phyloP scores from a whole-genome alignment of 2,329 filamentous ascomycete species.

The Rutstroemia sp. region DNA sequence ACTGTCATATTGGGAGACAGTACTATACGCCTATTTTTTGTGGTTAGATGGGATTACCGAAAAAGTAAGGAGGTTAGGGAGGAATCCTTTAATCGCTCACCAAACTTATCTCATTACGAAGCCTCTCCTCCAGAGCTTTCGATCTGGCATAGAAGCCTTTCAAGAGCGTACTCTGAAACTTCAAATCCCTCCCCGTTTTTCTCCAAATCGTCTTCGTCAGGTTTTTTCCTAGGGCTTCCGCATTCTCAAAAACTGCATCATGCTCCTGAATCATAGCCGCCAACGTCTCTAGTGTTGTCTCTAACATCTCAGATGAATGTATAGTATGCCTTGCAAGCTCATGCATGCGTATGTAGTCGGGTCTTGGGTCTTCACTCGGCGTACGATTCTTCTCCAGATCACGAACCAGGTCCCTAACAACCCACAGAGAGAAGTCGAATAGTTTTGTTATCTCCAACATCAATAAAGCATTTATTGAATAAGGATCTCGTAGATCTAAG shows the following conservation, averaged over 20 bases:
- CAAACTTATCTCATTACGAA: slow-evolving; percentile 4
- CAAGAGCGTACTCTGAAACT: not conserved
- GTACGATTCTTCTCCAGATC: slow-evolving; percentile 1
- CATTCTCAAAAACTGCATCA: not conserved
- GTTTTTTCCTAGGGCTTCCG: not conserved
- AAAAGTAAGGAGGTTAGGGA: not conserved
- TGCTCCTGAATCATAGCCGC: slow-evolving; percentile 1
- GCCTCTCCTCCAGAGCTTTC: slow-evolving; percentile 1
- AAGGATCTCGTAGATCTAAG: not conserved
- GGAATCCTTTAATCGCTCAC: not conserved
- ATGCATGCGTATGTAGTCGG: slow-evolving; percentile 1
- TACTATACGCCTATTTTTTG: not conserved
- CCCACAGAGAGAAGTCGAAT: not conserved
- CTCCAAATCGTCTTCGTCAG: not conserved
- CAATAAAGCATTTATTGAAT: not conserved
- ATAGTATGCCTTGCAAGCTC: slow-evolving; percentile 4
- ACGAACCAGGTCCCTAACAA: not conserved
- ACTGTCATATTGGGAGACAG: slow-evolving; percentile 3
- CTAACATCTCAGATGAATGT: not conserved
- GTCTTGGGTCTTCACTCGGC: not conserved
- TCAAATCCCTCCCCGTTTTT: not conserved
- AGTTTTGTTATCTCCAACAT: slow-evolving; percentile 1
- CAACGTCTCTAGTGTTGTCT: not conserved
- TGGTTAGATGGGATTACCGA: not conserved
- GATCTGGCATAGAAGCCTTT: slow-evolving; percentile 1